Conservation (phyloP, 2,329 filamentous ascomycete species). For the Xylariales sp. region DNA sequence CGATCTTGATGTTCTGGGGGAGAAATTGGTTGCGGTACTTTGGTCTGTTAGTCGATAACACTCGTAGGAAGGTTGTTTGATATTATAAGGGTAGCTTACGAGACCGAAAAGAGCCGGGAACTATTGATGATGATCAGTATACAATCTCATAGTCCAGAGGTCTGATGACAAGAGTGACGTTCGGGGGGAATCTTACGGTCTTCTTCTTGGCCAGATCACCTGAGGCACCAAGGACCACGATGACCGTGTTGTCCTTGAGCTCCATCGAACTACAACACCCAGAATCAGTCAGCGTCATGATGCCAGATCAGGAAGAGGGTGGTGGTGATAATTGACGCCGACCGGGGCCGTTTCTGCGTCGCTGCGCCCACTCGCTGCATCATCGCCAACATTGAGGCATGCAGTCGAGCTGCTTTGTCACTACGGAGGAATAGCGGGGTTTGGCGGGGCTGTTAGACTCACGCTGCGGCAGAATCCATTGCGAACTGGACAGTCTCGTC, state of each 20-base stretch:
- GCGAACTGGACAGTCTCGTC: slow-evolving; percentile 5
- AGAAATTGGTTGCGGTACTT: slow-evolving; percentile 99
- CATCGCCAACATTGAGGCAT: too few species aligned
- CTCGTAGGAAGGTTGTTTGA: too few species aligned
- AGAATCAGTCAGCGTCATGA: not conserved
- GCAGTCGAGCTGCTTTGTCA: not conserved
- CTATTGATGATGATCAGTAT: too few species aligned
- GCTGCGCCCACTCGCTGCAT: too few species aligned
- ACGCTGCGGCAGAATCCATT: slow-evolving; percentile 26
- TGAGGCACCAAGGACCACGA: slow-evolving; percentile 93
- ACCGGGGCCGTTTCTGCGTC: too few species aligned
- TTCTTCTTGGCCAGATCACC: slow-evolving; percentile 99
- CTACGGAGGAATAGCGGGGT: slow-evolving; percentile 33
- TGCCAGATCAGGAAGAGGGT: too few species aligned
- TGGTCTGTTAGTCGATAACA: not conserved
- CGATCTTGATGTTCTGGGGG: slow-evolving; percentile 90
- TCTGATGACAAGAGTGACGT: too few species aligned
- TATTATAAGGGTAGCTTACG: slow-evolving; percentile 56
- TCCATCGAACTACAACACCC: slow-evolving; percentile 66
- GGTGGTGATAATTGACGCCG: too few species aligned
- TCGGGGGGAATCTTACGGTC: slow-evolving; percentile 75
- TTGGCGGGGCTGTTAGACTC: slow-evolving; percentile 25
- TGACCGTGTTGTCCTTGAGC: slow-evolving; percentile 97
- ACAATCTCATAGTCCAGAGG: too few species aligned
- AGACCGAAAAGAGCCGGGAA: slow-evolving; percentile 97